Evolutionary conservation across 1,284 basidiomycete species (phyloP).

Genomic region (Sporisorium iseilematis-ciliati): DNA sequence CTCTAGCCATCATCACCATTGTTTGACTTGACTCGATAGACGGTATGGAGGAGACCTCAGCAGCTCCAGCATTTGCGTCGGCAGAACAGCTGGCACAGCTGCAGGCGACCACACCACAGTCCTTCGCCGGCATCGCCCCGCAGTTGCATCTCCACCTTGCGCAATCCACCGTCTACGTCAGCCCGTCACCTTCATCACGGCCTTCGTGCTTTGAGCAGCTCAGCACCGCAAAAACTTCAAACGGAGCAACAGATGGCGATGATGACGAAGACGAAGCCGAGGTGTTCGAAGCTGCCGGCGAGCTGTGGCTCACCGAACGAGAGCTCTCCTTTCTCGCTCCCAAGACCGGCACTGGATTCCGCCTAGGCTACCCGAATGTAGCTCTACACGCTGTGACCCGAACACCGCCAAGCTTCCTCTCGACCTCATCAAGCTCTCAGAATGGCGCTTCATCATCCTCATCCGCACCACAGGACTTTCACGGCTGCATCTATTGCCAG

Average conservation of each 20-base stretch:
- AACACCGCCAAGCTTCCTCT: constrained; percentile 52
- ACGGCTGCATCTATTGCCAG: constrained; percentile 66
- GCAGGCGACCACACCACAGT: constrained; percentile 51
- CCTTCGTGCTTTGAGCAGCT: constrained; percentile 35
- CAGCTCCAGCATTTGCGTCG: constrained; percentile 29
- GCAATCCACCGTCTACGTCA: constrained; percentile 36
- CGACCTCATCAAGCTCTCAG: neutral
- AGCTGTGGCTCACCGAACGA: constrained; percentile 57
- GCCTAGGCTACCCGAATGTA: constrained; percentile 57
- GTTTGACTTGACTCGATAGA: neutral
- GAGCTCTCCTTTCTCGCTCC: constrained; percentile 55
- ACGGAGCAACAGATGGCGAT: neutral
- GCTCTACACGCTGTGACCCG: constrained; percentile 66
- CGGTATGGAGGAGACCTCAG: constrained; percentile 27
- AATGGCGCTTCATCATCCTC: constrained; percentile 15
- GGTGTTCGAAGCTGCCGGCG: constrained; percentile 29
- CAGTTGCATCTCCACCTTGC: constrained; percentile 33
- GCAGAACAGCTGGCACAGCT: constrained; percentile 23
- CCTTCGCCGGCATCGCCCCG: constrained; percentile 41
- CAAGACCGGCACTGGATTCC: constrained; percentile 46
- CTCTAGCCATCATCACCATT: constrained; percentile 1
- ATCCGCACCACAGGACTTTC: constrained; percentile 2
- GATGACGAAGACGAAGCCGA: constrained; percentile 21
- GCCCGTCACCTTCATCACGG: constrained; percentile 34
- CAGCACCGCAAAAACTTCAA: neutral